Percentiles rank a stretch among this genome's conserved stretches.
Conservation (phyloP, 2,329 filamentous ascomycete genomes). For the Cladobotryum protrusum region DNA sequence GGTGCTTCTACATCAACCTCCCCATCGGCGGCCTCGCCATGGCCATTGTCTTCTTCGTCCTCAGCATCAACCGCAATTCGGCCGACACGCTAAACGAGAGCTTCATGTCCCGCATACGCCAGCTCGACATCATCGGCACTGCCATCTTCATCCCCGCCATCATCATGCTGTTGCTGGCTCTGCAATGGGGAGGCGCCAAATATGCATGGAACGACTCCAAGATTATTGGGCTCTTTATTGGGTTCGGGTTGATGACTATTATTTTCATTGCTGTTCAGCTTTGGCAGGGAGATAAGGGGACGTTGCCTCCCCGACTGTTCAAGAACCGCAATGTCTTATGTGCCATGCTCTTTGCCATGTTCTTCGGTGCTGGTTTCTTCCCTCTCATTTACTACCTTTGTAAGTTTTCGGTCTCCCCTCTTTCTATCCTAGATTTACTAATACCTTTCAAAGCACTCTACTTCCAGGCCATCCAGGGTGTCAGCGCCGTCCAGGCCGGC, state of each 20-base stretch:
- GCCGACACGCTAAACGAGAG: slow-evolving; percentile 27
- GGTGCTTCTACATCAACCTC: slow-evolving; percentile 46
- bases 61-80: slow-evolving; percentile 34
- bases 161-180: slow-evolving; percentile 47
- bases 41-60: slow-evolving; percentile 40
- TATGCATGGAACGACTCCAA: slow-evolving; percentile 44
- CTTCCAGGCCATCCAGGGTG: slow-evolving; percentile 49
- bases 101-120: slow-evolving; percentile 32
- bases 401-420: slow-evolving; percentile 22
- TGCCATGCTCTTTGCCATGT: slow-evolving; percentile 39
- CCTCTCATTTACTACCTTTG: slow-evolving; percentile 48
- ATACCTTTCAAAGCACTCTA: slow-evolving; percentile 35
- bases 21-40: slow-evolving; percentile 43
- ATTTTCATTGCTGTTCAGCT: slow-evolving; percentile 44
- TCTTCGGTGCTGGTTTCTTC: slow-evolving; percentile 47
- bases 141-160: slow-evolving; percentile 46
- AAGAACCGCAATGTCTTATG: slow-evolving; percentile 35
- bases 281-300: slow-evolving; percentile 37
- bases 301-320: slow-evolving; percentile 41
- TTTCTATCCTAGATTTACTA: slow-evolving; percentile 2
- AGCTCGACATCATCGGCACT: slow-evolving; percentile 45
- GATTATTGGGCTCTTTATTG: slow-evolving; percentile 47
- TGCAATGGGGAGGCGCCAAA: slow-evolving; percentile 50
- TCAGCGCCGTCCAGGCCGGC: slow-evolving; percentile 46
- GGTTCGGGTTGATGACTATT: slow-evolving; percentile 38